A percentile compares a stretch with the other conserved stretches of the same genome.
phyloP scores from a whole-genome alignment of 768 basidiomycete species.

The Mycena rosella region DNA sequence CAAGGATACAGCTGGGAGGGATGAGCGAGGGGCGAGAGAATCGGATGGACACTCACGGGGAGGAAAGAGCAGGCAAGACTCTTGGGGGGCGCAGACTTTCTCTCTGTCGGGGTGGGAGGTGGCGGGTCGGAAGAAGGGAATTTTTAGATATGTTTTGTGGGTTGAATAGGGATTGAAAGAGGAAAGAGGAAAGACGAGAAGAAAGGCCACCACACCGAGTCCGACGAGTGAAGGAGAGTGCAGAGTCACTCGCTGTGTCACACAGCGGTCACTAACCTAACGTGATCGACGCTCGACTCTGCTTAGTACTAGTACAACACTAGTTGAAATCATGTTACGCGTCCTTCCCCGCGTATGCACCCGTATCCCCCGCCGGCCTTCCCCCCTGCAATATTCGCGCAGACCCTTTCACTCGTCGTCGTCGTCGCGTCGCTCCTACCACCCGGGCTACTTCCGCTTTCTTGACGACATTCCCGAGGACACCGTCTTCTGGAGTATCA shows the following conservation, averaged over 20 bases:
- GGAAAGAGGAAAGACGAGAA: slow-evolving; percentile 14
- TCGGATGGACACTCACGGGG: slow-evolving; percentile 17
- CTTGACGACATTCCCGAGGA: slow-evolving; percentile 68
- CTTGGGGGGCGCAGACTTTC: slow-evolving; percentile 25
- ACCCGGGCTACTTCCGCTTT: slow-evolving; percentile 40
- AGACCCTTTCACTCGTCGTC: slow-evolving; percentile 18
- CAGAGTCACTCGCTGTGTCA: background rate
- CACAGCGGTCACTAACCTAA: too few relatives aligned
- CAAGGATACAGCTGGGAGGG: slow-evolving; percentile 49
- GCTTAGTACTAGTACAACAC: too few relatives aligned
- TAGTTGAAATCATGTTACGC: slow-evolving; percentile 31
- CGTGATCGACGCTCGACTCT: too few relatives aligned
- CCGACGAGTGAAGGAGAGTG: slow-evolving; percentile 17
- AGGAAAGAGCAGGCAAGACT: background rate
- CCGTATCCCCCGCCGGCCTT: slow-evolving; percentile 5
- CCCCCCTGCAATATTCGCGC: slow-evolving; percentile 1
- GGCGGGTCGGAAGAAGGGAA: slow-evolving; percentile 12
- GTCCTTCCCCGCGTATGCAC: slow-evolving; percentile 12
- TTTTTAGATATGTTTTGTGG: slow-evolving; percentile 8
- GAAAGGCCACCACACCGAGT: slow-evolving; percentile 8
- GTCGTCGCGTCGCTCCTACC: slow-evolving; percentile 10
- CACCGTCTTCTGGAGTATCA: slow-evolving; percentile 71
- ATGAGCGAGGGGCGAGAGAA: slow-evolving; percentile 30
- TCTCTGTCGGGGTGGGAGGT: slow-evolving; percentile 14
- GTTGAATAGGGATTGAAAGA: slow-evolving; percentile 22